A percentile compares a stretch with the other conserved stretches of the same genome.
These are phyloP conservation scores for Phyllosticta ampelicida DNA, from an alignment of 2,329 filamentous ascomycete genomes.

Conservation along the genomic window DNA sequence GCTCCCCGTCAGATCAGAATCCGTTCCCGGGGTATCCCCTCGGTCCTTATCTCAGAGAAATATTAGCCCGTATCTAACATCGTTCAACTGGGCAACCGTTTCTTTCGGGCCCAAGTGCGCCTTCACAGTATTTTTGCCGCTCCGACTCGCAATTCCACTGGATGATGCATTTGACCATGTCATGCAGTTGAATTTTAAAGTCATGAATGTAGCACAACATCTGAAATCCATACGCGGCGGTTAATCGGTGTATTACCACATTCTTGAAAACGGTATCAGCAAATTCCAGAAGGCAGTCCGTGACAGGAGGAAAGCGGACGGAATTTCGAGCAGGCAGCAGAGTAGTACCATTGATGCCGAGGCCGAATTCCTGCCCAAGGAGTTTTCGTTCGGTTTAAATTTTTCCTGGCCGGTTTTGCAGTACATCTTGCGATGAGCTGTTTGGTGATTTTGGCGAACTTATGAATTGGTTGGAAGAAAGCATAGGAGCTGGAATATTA, in stretches of 20 bases:
- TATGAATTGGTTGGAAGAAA: not conserved
- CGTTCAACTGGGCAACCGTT: constrained; percentile 45
- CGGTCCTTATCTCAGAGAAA: constrained; percentile 7
- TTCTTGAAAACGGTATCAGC: constrained; percentile 39
- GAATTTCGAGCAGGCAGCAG: not conserved
- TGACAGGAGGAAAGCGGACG: not conserved
- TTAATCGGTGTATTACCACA: constrained; percentile 39
- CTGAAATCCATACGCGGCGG: constrained; percentile 30
- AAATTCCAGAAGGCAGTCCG: constrained; percentile 38
- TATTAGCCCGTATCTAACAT: constrained; percentile 33
- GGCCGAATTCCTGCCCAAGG: constrained; percentile 41
- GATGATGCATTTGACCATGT: constrained; percentile 32
- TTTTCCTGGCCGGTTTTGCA: constrained; percentile 45
- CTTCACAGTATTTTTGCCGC: constrained; percentile 45
- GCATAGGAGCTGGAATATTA: not conserved
- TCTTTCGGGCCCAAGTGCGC: constrained; percentile 50
- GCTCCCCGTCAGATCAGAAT: constrained; percentile 24
- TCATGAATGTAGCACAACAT: constrained; percentile 34
- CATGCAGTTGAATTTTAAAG: constrained; percentile 33
- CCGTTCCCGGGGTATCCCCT: constrained; percentile 10
- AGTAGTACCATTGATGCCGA: constrained; percentile 23
- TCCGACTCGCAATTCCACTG: constrained; percentile 42
- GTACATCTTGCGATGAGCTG: constrained; percentile 39
- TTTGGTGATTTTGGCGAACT: constrained; percentile 33
- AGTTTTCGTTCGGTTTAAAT: constrained; percentile 49